Conservation (phyloP, 192 early-diverging fungal species). For the Umbelopsis ramanniana region DNA sequence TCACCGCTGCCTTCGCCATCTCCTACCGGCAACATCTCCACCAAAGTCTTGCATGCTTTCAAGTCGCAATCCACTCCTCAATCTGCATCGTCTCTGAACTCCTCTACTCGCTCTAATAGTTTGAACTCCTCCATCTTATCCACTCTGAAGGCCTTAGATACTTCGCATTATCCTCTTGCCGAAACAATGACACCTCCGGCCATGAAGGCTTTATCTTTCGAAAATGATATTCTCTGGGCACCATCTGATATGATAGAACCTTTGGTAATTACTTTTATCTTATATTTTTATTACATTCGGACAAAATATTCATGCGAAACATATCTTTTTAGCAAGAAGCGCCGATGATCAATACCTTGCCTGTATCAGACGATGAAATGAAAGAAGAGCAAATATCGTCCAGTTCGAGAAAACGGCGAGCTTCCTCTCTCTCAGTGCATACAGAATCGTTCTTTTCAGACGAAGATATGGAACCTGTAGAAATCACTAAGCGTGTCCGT, state of each 20-base stretch:
- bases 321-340: constrained; percentile 3
- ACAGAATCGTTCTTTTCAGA: not conserved
- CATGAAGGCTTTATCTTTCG: constrained; percentile 80
- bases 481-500: constrained; percentile 14
- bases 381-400: constrained; percentile 2
- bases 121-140: constrained; percentile 8
- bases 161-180: constrained; percentile 68
- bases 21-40: constrained; percentile 17
- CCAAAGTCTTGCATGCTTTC: constrained; percentile 8
- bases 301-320: constrained; percentile 26
- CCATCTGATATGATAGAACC: constrained; percentile 66
- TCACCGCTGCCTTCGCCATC: constrained; percentile 18
- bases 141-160: not conserved
- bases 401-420: constrained; percentile 4
- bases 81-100: constrained; percentile 12
- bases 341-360: not conserved
- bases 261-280: constrained; percentile 68
- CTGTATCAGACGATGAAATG: not conserved
- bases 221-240: constrained; percentile 36
- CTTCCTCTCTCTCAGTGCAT: constrained; percentile 1
- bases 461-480: not conserved
- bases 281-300: constrained; percentile 51
- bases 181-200: constrained; percentile 76
- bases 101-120: constrained; percentile 11
- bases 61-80: not conserved